Conservation (phyloP, 306 rosid species). For the Quercus ilex region DNA sequence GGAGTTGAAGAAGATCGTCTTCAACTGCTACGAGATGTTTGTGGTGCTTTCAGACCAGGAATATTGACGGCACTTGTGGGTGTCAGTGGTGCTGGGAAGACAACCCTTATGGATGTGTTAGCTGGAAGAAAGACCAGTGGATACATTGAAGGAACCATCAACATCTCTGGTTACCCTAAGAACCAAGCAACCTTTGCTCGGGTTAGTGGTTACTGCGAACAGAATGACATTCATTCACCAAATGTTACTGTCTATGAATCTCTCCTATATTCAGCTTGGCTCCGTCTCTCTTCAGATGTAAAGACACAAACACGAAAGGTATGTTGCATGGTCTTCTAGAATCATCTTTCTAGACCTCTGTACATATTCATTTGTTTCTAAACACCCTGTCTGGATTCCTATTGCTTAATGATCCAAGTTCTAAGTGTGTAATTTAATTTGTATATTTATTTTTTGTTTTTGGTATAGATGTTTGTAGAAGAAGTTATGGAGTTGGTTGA, state of each 20-base stretch:
- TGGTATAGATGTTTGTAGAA: constrained; percentile 50
- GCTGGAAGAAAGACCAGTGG: constrained; percentile 76
- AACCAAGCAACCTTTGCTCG: constrained; percentile 64
- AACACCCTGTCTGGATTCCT: neutral
- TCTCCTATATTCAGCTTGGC: constrained; percentile 63
- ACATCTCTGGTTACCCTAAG: constrained; percentile 62
- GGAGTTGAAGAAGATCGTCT: constrained; percentile 50
- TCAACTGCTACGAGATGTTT: constrained; percentile 61
- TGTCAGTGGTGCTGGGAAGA: constrained; percentile 75
- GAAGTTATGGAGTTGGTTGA: constrained; percentile 74
- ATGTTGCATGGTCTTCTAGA: neutral
- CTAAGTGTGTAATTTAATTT: neutral
- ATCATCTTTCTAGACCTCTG: neutral
- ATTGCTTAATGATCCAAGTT: neutral
- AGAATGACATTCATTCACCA: constrained; percentile 70
- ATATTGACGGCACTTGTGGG: constrained; percentile 66
- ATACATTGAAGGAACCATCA: constrained; percentile 49
- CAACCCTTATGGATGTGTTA: constrained; percentile 68
- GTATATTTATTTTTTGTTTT: neutral
- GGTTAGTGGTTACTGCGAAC: constrained; percentile 74
- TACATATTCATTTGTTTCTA: neutral
- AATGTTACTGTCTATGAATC: constrained; percentile 63
- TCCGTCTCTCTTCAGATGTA: constrained; percentile 47
- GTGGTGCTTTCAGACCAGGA: constrained; percentile 70
- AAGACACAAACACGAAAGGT: constrained; percentile 41